Base-by-base conservation (phyloP, 768 basidiomycete species). In the Boletus edulis region DNA sequence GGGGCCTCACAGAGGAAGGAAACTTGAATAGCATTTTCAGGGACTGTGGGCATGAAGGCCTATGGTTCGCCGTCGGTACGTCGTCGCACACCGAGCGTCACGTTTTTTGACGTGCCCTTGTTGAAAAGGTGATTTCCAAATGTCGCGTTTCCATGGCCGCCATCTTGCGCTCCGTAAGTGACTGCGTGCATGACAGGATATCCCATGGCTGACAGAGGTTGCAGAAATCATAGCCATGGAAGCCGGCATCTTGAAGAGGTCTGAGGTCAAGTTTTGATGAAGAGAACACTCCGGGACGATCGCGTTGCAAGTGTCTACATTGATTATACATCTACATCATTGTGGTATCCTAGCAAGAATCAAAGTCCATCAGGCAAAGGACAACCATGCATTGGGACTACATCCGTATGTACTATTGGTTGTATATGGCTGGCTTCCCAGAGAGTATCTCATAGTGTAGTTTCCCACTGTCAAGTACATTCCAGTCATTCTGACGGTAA, bases 1-100 rank as follows among this genome's bases (percentile, higher is more conserved):
- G 87, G 89, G 82, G 85, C 15, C 52, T 86, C 45, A 77, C 85
- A 55, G 71, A 76, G 20, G 84, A 91, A 70, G 84, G 86, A 0
- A 85, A 89, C 62, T 62, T 83, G 22, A 68, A 75, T 2, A 76
- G 79, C 2, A 61, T 63, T 20, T 73, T 67, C 66, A 66, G 65
- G 47, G 54, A 69, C 22, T 69, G 57, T 41, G 71, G 72, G n/a
- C 64, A 73, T 44, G 69, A 78, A 1, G 77, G 77, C 27, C 47
- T 69, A 24, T 69, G 69, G 67, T 69, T 71, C 34, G 60, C 58
- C 22, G 12, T 67, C 22, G 69, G 67, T 71, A 52, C 35, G 67
- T 60, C 44, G 2, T 34, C 39, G 35, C 18, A 46, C 22, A 1
- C 10, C 22, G 22, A 5, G 9, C 40, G 29, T 31, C 18, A 27